phyloP scores from a whole-genome alignment of 768 basidiomycete genomes.

The Collybiopsis confluens region DNA sequence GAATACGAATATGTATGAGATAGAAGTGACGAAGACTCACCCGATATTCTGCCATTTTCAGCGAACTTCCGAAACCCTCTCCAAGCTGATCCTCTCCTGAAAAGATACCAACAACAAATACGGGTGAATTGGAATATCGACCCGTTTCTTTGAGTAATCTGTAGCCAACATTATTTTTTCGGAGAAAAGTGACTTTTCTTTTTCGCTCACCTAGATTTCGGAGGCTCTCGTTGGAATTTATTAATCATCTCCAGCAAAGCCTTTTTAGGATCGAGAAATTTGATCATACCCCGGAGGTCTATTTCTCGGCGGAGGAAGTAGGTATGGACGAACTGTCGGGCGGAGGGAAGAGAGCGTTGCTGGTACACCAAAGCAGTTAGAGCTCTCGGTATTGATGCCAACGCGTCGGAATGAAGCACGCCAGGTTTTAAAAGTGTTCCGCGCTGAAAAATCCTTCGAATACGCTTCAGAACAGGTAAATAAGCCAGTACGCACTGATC shows the following conservation, averaged over 20 bases:
- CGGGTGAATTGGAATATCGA: constrained; percentile 82
- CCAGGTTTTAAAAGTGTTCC: constrained; percentile 41
- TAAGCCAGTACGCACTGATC: constrained; percentile 47
- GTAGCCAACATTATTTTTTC: not conserved
- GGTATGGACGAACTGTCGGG: constrained; percentile 85
- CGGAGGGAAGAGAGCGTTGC: constrained; percentile 76
- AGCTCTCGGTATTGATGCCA: constrained; percentile 83
- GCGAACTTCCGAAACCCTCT: constrained; percentile 89
- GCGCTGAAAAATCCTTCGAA: constrained; percentile 29
- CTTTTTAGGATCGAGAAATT: constrained; percentile 79
- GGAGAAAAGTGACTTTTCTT: not conserved
- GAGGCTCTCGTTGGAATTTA: constrained; percentile 61
- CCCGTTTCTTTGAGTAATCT: constrained; percentile 93
- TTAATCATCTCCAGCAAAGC: constrained; percentile 69
- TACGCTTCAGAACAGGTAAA: constrained; percentile 5
- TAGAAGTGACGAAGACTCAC: constrained; percentile 38
- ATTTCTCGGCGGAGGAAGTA: constrained; percentile 85
- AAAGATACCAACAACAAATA: constrained; percentile 95
- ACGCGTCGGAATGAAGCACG: constrained; percentile 77
- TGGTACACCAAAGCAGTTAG: constrained; percentile 88
- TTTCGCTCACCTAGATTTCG: constrained; percentile 59
- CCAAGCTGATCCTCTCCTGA: constrained; percentile 82
- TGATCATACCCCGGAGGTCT: constrained; percentile 75
- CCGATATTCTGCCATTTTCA: constrained; percentile 93
- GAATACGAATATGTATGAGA: not conserved